These are phyloP conservation scores for Cryphonectria naterciae DNA, from an alignment of 2,329 filamentous ascomycete genomes.

Conservation along the genomic window DNA sequence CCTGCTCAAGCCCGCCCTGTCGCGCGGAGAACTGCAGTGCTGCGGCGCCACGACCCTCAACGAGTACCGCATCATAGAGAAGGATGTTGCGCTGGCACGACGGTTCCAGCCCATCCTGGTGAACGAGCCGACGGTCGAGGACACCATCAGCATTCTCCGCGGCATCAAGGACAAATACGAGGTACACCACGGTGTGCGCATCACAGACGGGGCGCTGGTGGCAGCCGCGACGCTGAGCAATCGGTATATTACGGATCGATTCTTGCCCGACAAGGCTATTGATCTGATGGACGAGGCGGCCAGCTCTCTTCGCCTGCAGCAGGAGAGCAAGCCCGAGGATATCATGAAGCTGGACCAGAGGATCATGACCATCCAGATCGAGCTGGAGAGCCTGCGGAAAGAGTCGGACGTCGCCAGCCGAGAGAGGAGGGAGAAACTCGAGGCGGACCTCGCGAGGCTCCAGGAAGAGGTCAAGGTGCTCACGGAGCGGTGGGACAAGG, in stretches of 20 bases:
- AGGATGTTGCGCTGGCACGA: constrained; percentile 89
- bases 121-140: constrained; percentile 86
- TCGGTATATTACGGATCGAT: constrained; percentile 94
- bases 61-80: constrained; percentile 93
- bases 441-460: constrained; percentile 74
- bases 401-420: constrained; percentile 89
- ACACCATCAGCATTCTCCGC: constrained; percentile 92
- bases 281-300: constrained; percentile 96
- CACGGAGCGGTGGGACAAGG: constrained; percentile 86
- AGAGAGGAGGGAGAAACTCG: constrained; percentile 84
- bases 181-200: constrained; percentile 93
- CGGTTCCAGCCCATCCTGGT: constrained; percentile 94
- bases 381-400: constrained; percentile 90
- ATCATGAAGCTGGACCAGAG: constrained; percentile 91
- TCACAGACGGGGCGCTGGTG: constrained; percentile 89
- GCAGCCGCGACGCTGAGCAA: constrained; percentile 92
- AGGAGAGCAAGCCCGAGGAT: constrained; percentile 94
- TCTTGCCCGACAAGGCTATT: constrained; percentile 95
- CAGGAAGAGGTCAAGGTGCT: constrained; percentile 77
- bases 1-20: constrained; percentile 89
- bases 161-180: constrained; percentile 98
- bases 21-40: constrained; percentile 89
- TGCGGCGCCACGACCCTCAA: constrained; percentile 92
- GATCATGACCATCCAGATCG: constrained; percentile 97
- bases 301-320: constrained; percentile 85